Percentiles rank a stretch among this genome's conserved stretches.
Conservation (phyloP, 768 basidiomycete species). For the Rubroboletus pulcherrimus region DNA sequence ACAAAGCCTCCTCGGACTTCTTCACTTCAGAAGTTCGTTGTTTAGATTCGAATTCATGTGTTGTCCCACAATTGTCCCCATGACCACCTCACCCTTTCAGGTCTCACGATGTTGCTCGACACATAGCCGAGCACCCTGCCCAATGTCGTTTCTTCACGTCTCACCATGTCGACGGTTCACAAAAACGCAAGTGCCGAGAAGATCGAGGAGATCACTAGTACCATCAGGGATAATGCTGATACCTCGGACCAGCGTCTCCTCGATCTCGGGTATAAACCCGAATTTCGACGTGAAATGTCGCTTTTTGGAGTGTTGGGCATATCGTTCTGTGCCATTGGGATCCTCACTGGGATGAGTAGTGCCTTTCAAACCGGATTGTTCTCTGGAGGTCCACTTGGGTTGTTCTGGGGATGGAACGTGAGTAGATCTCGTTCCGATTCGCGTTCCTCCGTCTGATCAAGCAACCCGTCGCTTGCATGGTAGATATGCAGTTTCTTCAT, state of each 20-base stretch:
- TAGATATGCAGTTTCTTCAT: conserved; percentile 57
- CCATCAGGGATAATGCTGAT: conserved; percentile 1
- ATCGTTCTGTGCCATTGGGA: conserved; percentile 58
- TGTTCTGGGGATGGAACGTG: conserved; percentile 66
- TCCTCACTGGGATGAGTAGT: conserved; percentile 57
- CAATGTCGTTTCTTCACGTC: not conserved
- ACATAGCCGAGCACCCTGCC: not conserved
- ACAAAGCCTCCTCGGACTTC: not conserved
- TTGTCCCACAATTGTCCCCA: conserved; percentile 10
- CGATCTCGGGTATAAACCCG: conserved; percentile 51
- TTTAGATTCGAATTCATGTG: not conserved
- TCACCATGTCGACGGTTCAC: conserved; percentile 4
- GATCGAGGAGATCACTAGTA: conserved; percentile 7
- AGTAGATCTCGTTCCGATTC: conserved; percentile 9
- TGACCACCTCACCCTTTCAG: not conserved
- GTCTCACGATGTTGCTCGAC: not conserved
- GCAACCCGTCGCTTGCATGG: not conserved
- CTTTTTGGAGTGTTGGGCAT: conserved; percentile 56
- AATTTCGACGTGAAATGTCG: conserved; percentile 59
- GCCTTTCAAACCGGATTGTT: conserved; percentile 58
- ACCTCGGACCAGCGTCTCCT: conserved; percentile 40
- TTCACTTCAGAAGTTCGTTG: not conserved
- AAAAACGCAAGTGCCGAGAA: conserved; percentile 7
- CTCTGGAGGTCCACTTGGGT: conserved; percentile 53
- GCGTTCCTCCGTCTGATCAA: not conserved